Evolutionary conservation across 805 yeast species (phyloP).

Genomic region (Brettanomyces anomalus): DNA sequence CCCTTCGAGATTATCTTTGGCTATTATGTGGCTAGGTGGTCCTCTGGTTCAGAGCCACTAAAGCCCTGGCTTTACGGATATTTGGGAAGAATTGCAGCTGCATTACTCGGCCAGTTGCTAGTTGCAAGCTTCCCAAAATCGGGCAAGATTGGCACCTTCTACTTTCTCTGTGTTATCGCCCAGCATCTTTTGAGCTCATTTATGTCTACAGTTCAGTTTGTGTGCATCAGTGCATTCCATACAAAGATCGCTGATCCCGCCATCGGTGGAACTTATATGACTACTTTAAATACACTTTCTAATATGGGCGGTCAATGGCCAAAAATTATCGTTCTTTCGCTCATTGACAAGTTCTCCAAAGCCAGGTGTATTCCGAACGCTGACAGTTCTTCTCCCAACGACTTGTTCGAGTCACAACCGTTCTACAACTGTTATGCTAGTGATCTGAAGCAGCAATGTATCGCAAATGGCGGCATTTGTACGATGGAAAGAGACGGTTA

Average conservation of each 20-base stretch:
- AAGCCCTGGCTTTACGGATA: conserved; percentile 88
- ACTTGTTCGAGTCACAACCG: conserved; percentile 17
- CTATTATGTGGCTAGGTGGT: conserved; percentile 93
- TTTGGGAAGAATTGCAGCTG: conserved; percentile 71
- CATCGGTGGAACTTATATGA: conserved; percentile 98
- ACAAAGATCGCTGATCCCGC: conserved; percentile 91
- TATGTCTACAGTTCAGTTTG: conserved; percentile 93
- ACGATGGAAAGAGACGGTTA: conserved; percentile 66
- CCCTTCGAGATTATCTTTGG: conserved; percentile 96
- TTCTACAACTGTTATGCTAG: conserved; percentile 24
- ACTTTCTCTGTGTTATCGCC: conserved; percentile 63
- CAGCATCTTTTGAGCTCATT: conserved; percentile 84
- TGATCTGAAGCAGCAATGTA: conserved; percentile 40
- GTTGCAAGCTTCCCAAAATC: conserved; percentile 63
- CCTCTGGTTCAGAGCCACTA: conserved; percentile 66
- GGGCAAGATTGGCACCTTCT: conserved; percentile 37
- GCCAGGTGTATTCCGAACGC: conserved; percentile 43
- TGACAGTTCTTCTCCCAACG: conserved; percentile 5
- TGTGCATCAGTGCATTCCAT: conserved; percentile 89
- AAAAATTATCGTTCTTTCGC: conserved; percentile 60
- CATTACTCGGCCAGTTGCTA: conserved; percentile 62
- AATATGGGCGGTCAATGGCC: conserved; percentile 99
- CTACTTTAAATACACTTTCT: conserved; percentile 82
- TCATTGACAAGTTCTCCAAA: conserved; percentile 72
- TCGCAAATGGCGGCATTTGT: conserved; percentile 46